These are phyloP conservation scores for Cladosporium oxysporum DNA, from an alignment of 2,329 filamentous ascomycete species.

Conservation along the genomic window DNA sequence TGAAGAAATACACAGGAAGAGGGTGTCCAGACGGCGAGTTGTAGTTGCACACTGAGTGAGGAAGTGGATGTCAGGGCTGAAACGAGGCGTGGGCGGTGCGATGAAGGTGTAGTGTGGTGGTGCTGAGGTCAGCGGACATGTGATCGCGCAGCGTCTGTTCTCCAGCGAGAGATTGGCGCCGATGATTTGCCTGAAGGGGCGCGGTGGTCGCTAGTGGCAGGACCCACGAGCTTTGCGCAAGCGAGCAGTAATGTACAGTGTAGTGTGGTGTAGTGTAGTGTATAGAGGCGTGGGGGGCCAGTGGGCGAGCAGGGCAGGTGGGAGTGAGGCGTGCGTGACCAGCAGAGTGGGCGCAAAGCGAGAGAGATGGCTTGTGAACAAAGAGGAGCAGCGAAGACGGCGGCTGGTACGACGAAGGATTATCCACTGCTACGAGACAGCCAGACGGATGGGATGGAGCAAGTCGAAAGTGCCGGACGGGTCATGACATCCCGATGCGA, in stretches of 20 bases:
- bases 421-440: not conserved
- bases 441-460: too few species aligned
- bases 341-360: not conserved
- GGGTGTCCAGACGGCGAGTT: not conserved
- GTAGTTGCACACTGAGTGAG: not conserved
- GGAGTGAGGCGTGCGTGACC: not conserved
- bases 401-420: not conserved
- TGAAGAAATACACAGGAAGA: not conserved
- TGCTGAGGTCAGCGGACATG: conserved; percentile 6
- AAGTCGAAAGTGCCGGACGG: not conserved
- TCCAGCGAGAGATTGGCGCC: not conserved
- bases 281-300: not conserved
- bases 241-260: conserved; percentile 5
- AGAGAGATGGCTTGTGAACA: not conserved
- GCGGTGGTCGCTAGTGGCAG: not conserved
- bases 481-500: not conserved
- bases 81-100: conserved; percentile 1
- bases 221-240: conserved; percentile 15
- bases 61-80: not conserved
- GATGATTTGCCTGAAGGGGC: conserved; percentile 4
- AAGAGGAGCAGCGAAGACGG: not conserved
- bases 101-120: not conserved
- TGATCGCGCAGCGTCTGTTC: not conserved
- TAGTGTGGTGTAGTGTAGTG: not conserved
- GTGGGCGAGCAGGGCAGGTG: not conserved